Percentiles rank a stretch among this genome's conserved stretches.
Evolutionary conservation across 192 early-diverging fungal species (phyloP).

Genomic region (Coemansia sp.): DNA sequence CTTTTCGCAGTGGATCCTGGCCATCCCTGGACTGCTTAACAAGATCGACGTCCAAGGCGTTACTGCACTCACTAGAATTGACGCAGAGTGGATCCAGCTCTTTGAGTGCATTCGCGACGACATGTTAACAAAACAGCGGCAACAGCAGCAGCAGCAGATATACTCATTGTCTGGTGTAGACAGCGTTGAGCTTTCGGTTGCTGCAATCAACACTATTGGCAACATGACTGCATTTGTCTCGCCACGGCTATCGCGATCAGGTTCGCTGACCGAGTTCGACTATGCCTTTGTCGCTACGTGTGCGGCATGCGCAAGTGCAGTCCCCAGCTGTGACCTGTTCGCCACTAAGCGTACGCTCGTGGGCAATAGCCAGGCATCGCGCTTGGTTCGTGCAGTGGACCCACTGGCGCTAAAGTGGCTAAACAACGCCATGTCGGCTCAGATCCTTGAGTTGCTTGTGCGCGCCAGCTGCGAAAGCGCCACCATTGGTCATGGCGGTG

Average conservation of each 20-base stretch:
- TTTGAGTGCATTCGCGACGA: slow-evolving; percentile 11
- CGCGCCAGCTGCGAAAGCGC: slow-evolving; percentile 28
- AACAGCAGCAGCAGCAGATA: slow-evolving; percentile 15
- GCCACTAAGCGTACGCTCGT: slow-evolving; percentile 1
- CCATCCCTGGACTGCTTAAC: slow-evolving; percentile 46
- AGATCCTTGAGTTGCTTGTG: slow-evolving; percentile 37
- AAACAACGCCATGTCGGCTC: slow-evolving; percentile 30
- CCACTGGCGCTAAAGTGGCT: slow-evolving; percentile 43
- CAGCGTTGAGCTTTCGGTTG: slow-evolving; percentile 14
- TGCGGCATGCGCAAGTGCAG: slow-evolving; percentile 28
- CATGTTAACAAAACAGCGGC: slow-evolving; percentile 12
- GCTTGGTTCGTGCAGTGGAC: slow-evolving; percentile 24
- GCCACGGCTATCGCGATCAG: slow-evolving; percentile 32
- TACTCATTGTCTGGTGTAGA: background rate
- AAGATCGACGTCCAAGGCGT: slow-evolving; percentile 39
- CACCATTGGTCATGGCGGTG: background rate
- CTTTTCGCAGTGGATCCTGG: slow-evolving; percentile 38
- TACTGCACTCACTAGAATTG: slow-evolving; percentile 23
- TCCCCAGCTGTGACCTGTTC: slow-evolving; percentile 43
- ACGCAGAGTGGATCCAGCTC: slow-evolving; percentile 22
- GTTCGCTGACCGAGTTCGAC: slow-evolving; percentile 12
- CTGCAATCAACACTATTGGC: slow-evolving; percentile 41
- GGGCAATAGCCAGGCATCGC: background rate
- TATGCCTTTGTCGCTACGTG: slow-evolving; percentile 31
- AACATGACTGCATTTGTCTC: slow-evolving; percentile 48